A percentile compares a stretch with the other conserved stretches of the same genome.
These are phyloP conservation scores for Mycena capillaripes DNA, from an alignment of 768 basidiomycete species.

Conservation along the genomic window DNA sequence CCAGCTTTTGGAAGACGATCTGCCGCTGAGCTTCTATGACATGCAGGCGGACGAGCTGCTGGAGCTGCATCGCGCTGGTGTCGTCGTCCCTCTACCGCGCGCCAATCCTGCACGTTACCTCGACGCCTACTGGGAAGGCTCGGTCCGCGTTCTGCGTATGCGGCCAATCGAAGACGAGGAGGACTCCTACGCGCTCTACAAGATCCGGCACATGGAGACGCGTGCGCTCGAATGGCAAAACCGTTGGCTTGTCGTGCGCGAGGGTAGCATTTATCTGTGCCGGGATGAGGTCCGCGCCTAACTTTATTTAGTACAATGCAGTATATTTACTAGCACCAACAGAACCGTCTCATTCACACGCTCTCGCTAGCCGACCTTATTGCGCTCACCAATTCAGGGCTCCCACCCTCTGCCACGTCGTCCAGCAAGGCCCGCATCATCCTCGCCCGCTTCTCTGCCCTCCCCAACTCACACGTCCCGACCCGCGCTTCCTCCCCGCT, in stretches of 20 bases:
- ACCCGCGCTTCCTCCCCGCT: conserved; percentile 28
- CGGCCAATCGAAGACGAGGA: conserved; percentile 47
- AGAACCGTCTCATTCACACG: conserved; percentile 25
- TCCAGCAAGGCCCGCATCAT: conserved; percentile 26
- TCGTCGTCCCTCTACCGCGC: conserved; percentile 59
- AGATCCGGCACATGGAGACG: conserved; percentile 50
- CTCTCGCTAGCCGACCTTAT: conserved; percentile 31
- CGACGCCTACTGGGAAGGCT: conserved; percentile 72
- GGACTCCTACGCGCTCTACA: conserved; percentile 33
- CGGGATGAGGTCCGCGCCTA: conserved; percentile 28
- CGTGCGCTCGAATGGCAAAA: conserved; percentile 37
- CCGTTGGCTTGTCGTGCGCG: conserved; percentile 39
- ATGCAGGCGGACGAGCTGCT: conserved; percentile 75
- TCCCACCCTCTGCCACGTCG: conserved; percentile 19
- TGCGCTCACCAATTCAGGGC: conserved; percentile 19
- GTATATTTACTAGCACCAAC: neutral
- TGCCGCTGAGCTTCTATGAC: conserved; percentile 67
- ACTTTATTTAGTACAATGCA: neutral
- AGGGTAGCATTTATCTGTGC: conserved; percentile 29
- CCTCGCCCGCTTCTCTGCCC: conserved; percentile 30
- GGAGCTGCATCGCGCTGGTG: conserved; percentile 69
- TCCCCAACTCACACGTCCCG: conserved; percentile 9
- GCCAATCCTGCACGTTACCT: conserved; percentile 53
- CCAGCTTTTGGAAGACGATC: conserved; percentile 78
- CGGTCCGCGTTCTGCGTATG: conserved; percentile 65